phyloP scores from a whole-genome alignment of 495 filamentous ascomycete genomes.

The Neurospora pannonica region DNA sequence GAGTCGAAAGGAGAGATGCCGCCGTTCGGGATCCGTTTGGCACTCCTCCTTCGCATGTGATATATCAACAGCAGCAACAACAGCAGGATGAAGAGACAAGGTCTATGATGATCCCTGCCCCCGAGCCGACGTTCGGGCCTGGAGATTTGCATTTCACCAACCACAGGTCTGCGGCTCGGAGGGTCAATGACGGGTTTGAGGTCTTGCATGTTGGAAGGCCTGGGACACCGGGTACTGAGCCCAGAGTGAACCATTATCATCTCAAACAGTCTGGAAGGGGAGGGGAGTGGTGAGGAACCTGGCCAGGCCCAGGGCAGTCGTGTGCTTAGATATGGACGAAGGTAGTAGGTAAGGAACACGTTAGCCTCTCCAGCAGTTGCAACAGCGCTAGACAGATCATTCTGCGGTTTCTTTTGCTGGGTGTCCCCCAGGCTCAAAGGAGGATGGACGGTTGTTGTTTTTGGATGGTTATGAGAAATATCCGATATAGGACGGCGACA shows the following conservation, averaged over 20 bases:
- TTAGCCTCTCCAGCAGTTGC: not conserved
- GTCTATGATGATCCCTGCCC: not conserved
- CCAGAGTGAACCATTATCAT: not conserved
- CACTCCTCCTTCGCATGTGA: not conserved
- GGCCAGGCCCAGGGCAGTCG: not conserved
- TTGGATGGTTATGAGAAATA: not conserved
- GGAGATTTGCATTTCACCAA: conserved; percentile 32
- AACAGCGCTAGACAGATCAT: not conserved
- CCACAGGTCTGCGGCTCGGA: conserved; percentile 36
- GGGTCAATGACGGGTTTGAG: conserved; percentile 54
- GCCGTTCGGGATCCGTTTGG: conserved; percentile 13
- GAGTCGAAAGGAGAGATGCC: not conserved
- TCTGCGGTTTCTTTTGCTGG: not conserved
- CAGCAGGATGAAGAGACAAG: not conserved
- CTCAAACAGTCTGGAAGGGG: not conserved
- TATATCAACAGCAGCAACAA: not conserved
- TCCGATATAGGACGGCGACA: not conserved
- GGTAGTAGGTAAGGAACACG: not conserved
- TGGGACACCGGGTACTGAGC: conserved; percentile 4
- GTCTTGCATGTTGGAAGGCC: conserved; percentile 50
- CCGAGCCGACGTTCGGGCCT: conserved; percentile 23
- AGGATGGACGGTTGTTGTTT: not conserved
- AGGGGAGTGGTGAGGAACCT: conserved; percentile 7
- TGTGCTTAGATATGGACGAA: not conserved
- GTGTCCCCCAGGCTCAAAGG: not conserved